Evolutionary conservation across 2,329 filamentous ascomycete species (phyloP), one percentile per base, ranked within the genome.

Genomic region (Ascochyta rabiei): DNA sequence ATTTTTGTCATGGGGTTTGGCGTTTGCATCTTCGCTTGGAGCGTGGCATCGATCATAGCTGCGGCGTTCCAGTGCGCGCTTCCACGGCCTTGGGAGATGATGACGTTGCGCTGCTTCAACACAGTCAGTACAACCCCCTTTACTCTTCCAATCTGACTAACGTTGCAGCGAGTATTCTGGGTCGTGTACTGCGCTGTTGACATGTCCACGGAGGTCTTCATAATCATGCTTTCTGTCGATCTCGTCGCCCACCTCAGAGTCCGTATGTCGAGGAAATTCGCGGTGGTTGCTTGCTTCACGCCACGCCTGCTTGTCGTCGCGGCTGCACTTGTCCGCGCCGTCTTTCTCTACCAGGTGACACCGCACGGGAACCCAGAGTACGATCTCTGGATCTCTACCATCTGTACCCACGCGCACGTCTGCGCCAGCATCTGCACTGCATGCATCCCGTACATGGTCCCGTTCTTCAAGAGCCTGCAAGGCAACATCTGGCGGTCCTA

Each of bases 371-470:
- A 62, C 26, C 64, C 63, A 6, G 59, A 63, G 16, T 69, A 63
- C 47, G 60, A 65, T 30, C 56, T 73, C 8, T 73, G 71, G 72
- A 44, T 68, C 13, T 60, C 68, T 1, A 52, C 64, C 8, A 59
- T 74, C 37, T 62, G 67, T 23, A 67, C 68, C 1, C 63, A 72
- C 31, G 50, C 64, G 0, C 69, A 73, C 10, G 60, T 71, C 1
- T 72, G 65, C 35, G 43, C 67, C 5, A 67, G 63, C 35, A 68
- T 74, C 23, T 62, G 59, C 7, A 74, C 72, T 7, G 71, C 69
- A 26, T 71, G 70, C 45, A 69, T 74, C 28, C 72, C 69, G 5
- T 72, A 69, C 40, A 68, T 74, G 63, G 61, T 70, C 6, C 66
- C 67, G 0, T 68, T 68, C 41, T 69, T 72, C 42, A 64, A 63